Percentiles rank a stretch among this genome's conserved stretches.
phyloP scores from a whole-genome alignment of 2,329 filamentous ascomycete species.

The Hypoxylon sp. region DNA sequence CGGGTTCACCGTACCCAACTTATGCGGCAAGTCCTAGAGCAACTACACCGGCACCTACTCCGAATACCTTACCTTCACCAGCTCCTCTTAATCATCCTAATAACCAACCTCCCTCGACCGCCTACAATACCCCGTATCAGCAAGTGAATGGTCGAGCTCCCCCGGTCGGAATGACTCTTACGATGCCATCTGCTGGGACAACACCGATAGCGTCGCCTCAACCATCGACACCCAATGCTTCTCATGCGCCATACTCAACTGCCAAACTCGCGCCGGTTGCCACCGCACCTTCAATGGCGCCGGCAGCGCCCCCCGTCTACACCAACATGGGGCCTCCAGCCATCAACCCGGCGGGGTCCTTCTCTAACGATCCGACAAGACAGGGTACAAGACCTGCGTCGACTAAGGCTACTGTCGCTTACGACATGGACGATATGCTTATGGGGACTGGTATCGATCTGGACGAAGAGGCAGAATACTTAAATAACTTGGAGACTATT shows the following conservation, averaged over 20 bases:
- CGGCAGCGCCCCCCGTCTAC: slow-evolving; percentile 40
- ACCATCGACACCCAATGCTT: slow-evolving; percentile 44
- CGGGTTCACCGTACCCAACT: slow-evolving; percentile 72
- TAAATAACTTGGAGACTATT: slow-evolving; percentile 74
- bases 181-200: slow-evolving; percentile 45
- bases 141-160: slow-evolving; percentile 49
- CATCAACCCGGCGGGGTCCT: slow-evolving; percentile 45
- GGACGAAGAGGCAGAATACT: slow-evolving; percentile 85
- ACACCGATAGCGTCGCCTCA: slow-evolving; percentile 43
- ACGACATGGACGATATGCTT: slow-evolving; percentile 87
- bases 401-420: slow-evolving; percentile 70
- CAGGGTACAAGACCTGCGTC: slow-evolving; percentile 71
- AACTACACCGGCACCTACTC: slow-evolving; percentile 56
- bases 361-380: slow-evolving; percentile 54
- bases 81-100: slow-evolving; percentile 50
- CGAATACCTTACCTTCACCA: slow-evolving; percentile 54
- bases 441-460: slow-evolving; percentile 89
- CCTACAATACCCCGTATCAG: slow-evolving; percentile 53
- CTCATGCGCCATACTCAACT: slow-evolving; percentile 49
- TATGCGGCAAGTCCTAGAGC: slow-evolving; percentile 64
- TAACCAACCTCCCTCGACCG: slow-evolving; percentile 50
- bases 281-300: slow-evolving; percentile 16
- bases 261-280: slow-evolving; percentile 51
- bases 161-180: slow-evolving; percentile 43
- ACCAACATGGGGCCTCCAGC: slow-evolving; percentile 55